phyloP scores from a whole-genome alignment of 768 basidiomycete species.

The Lactarius hatsudake region DNA sequence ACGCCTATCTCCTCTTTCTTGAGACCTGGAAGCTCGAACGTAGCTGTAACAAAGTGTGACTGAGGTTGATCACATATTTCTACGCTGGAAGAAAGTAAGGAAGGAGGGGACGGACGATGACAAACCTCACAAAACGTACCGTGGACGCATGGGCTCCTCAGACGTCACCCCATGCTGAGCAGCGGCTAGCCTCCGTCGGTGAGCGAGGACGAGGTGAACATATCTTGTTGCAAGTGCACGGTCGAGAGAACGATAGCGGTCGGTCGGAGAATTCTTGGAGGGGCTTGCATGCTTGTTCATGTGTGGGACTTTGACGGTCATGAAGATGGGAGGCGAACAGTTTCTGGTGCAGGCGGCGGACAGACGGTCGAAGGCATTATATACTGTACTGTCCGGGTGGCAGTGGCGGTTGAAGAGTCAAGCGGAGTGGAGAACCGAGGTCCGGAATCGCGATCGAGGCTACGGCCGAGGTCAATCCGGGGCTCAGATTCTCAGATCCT shows the following conservation, averaged over 20 bases:
- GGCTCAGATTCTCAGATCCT: no score
- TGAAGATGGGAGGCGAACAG: neutral
- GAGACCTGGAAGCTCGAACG: conserved; percentile 56
- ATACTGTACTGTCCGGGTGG: conserved; percentile 1
- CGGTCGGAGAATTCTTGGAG: conserved; percentile 3
- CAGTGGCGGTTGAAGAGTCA: neutral
- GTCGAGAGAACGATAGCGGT: conserved; percentile 23
- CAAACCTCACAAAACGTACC: conserved; percentile 13
- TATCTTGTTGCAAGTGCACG: conserved; percentile 25
- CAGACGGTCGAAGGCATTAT: neutral
- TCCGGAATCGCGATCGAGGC: neutral
- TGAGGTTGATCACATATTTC: conserved; percentile 47
- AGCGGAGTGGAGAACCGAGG: neutral
- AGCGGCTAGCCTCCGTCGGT: conserved; percentile 22
- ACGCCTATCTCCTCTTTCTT: conserved; percentile 48
- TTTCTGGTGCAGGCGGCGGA: neutral
- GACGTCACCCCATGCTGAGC: conserved; percentile 1
- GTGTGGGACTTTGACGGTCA: conserved; percentile 21
- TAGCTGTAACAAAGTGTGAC: conserved; percentile 45
- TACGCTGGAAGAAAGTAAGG: conserved; percentile 34
- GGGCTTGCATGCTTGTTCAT: conserved; percentile 15
- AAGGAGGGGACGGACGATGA: neutral
- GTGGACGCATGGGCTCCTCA: conserved; percentile 22
- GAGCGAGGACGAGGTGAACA: conserved; percentile 24
- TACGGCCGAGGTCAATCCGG: neutral